Conservation (phyloP, 352 stramenopile species). For the Phytopythium helicoides region DNA sequence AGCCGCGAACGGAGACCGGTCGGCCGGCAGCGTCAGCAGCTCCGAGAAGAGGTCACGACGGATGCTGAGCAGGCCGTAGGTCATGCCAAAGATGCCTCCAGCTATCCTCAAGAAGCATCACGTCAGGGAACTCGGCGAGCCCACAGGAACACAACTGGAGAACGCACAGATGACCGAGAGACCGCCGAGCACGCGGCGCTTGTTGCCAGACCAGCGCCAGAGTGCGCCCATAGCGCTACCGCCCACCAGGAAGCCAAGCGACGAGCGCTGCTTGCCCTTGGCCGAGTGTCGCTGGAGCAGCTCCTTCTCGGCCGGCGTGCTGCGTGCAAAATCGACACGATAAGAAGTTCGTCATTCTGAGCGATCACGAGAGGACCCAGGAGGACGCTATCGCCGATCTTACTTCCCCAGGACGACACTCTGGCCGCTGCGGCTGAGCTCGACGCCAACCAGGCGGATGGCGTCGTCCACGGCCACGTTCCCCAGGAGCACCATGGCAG, state of each 20-base stretch:
- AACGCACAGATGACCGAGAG: slow-evolving; percentile 43
- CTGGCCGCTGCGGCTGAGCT: slow-evolving; percentile 52
- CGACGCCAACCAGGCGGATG: slow-evolving; percentile 58
- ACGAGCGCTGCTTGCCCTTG: slow-evolving; percentile 43
- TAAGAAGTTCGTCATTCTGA: not conserved
- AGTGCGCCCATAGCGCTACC: slow-evolving; percentile 26
- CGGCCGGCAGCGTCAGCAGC: slow-evolving; percentile 57
- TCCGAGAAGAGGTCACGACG: slow-evolving; percentile 66
- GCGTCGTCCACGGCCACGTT: slow-evolving; percentile 53
- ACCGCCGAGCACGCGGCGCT: slow-evolving; percentile 26
- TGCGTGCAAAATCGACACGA: slow-evolving; percentile 12
- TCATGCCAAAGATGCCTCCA: slow-evolving; percentile 53
- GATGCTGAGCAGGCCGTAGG: slow-evolving; percentile 69
- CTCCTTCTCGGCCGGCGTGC: slow-evolving; percentile 60
- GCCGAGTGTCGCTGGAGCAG: slow-evolving; percentile 49
- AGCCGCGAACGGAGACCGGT: slow-evolving; percentile 63
- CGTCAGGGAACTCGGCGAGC: not conserved
- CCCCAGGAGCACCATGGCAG: slow-evolving; percentile 3
- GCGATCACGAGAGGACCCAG: not conserved
- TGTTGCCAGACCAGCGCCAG: slow-evolving; percentile 45
- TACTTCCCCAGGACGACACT: slow-evolving; percentile 57
- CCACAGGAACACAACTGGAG: not conserved
- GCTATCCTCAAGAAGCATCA: slow-evolving; percentile 18
- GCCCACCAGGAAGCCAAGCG: slow-evolving; percentile 36
- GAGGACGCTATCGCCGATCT: slow-evolving; percentile 8